phyloP scores from a whole-genome alignment of 306 rosid genomes.

The Fragaria vesca region DNA sequence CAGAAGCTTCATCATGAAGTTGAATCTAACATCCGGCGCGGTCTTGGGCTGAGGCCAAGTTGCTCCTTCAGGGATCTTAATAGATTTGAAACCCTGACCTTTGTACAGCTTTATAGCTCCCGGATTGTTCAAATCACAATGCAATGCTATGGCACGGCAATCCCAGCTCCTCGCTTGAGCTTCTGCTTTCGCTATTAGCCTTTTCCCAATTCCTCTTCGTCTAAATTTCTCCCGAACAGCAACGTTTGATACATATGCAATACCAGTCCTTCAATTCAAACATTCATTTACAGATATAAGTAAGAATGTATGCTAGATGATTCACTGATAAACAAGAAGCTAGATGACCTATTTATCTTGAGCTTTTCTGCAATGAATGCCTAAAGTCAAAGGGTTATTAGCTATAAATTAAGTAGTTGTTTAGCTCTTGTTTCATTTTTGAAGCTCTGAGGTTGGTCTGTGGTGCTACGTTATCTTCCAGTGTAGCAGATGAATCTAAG shows the following conservation, averaged over 20 bases:
- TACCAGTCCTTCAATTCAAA: conserved; percentile 66
- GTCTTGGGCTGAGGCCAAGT: conserved; percentile 98
- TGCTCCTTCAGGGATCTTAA: conserved; percentile 91
- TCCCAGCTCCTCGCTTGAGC: conserved; percentile 90
- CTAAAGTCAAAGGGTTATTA: neutral
- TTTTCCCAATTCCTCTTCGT: conserved; percentile 81
- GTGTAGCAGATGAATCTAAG: neutral
- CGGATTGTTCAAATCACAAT: conserved; percentile 78
- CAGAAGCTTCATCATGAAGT: conserved; percentile 97
- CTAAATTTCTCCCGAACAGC: conserved; percentile 90
- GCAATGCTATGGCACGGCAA: conserved; percentile 83
- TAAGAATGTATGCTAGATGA: conserved; percentile 6
- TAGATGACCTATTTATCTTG: neutral
- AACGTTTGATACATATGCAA: conserved; percentile 93
- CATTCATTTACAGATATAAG: neutral
- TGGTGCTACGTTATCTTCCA: neutral
- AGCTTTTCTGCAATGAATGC: neutral
- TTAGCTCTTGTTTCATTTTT: neutral
- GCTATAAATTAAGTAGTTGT: neutral
- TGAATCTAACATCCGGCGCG: conserved; percentile 66
- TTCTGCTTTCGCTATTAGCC: conserved; percentile 76
- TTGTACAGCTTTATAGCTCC: conserved; percentile 74
- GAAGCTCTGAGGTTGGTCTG: neutral
- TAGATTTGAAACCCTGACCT: conserved; percentile 75
- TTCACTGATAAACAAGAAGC: neutral